phyloP scores from a whole-genome alignment of 1,284 basidiomycete species.

The Termitomyces sp. region DNA sequence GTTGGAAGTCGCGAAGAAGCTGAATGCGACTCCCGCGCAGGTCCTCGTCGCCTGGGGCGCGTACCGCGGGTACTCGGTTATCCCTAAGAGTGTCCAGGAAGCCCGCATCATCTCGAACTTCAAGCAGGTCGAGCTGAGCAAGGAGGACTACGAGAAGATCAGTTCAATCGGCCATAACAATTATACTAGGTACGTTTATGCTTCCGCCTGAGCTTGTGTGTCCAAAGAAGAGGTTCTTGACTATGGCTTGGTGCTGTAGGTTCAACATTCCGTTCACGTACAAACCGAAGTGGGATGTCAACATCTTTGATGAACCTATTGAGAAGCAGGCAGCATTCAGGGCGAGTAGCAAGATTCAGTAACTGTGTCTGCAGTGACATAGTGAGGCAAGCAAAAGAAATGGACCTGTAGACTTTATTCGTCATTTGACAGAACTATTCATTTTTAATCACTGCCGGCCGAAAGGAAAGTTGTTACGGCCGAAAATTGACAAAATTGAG shows the following conservation, averaged over 20 bases:
- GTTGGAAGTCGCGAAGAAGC: constrained; percentile 51
- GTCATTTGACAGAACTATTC: neutral
- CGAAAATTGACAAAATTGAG: too few relatives aligned
- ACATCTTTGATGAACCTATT: constrained; percentile 58
- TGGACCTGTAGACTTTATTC: constrained; percentile 9
- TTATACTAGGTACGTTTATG: constrained; percentile 37
- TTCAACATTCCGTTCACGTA: constrained; percentile 67
- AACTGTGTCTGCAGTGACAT: constrained; percentile 7
- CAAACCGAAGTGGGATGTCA: constrained; percentile 60
- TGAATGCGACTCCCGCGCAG: constrained; percentile 59
- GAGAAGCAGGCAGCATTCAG: constrained; percentile 49
- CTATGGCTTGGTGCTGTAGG: constrained; percentile 22
- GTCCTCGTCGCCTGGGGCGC: constrained; percentile 71
- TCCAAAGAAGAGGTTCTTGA: neutral
- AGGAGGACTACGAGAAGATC: constrained; percentile 60
- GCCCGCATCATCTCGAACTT: constrained; percentile 67
- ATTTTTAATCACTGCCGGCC: too few relatives aligned
- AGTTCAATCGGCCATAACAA: constrained; percentile 49
- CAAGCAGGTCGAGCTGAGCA: constrained; percentile 56
- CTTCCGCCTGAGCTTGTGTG: neutral
- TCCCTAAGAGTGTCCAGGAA: constrained; percentile 68
- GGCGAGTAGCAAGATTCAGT: constrained; percentile 35
- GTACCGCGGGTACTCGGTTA: constrained; percentile 60
- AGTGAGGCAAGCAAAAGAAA: neutral
- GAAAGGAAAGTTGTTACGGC: too few relatives aligned